Evolutionary conservation across 73 alveolate species (phyloP).

Genomic region (Paramecium primaurelia): DNA sequence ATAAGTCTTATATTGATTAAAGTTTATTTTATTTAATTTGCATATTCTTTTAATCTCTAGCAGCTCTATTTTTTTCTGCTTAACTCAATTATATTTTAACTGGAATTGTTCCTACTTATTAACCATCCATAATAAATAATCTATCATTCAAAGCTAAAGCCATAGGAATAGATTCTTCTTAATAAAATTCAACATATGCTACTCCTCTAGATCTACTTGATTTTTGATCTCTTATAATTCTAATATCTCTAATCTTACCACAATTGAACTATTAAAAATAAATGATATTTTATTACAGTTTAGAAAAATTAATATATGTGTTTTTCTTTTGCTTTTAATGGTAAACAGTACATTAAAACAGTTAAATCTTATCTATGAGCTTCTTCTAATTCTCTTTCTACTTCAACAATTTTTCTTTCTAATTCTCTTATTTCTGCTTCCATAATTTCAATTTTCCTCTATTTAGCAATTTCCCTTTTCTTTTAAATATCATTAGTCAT

Average conservation of each 20-base stretch:
- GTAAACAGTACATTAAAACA: conserved; percentile 83
- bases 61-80: conserved; percentile 97
- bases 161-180: conserved; percentile 89
- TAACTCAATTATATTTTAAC: conserved; percentile 87
- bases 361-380: conserved; percentile 96
- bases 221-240: conserved; percentile 89
- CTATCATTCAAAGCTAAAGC: conserved; percentile 87
- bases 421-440: conserved; percentile 42
- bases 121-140: conserved; percentile 77
- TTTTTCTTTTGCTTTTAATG: conserved; percentile 86
- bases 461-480: conserved; percentile 18
- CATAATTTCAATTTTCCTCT: conserved; percentile 33
- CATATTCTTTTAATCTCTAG: conserved; percentile 75
- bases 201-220: conserved; percentile 93
- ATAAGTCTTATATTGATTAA: conserved; percentile 51
- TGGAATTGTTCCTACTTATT: conserved; percentile 62
- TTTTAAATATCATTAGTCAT: neutral
- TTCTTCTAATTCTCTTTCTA: conserved; percentile 81
- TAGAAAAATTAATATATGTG: conserved; percentile 90
- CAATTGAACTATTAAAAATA: conserved; percentile 23
- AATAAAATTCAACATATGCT: conserved; percentile 95
- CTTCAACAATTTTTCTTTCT: conserved; percentile 59
- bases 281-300: conserved; percentile 59
- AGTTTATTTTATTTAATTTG: conserved; percentile 78
- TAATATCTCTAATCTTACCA: conserved; percentile 92